Conservation (phyloP, 768 basidiomycete species). For the Hysterangium stoloniferum region DNA sequence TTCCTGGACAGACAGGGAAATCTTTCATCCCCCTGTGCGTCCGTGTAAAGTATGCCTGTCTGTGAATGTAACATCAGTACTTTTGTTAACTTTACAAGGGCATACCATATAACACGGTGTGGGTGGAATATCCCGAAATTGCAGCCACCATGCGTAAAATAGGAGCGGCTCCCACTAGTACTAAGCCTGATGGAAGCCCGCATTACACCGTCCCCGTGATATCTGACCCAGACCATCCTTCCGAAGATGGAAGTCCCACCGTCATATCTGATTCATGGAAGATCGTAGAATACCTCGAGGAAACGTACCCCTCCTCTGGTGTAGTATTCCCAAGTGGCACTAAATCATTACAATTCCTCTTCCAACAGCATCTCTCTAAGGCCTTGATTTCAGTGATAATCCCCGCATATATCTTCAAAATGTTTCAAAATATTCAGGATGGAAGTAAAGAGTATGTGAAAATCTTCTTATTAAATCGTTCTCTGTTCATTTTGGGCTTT, state of each 20-base stretch:
- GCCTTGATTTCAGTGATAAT: conserved; percentile 59
- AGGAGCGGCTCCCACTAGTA: conserved; percentile 24
- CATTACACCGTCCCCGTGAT: conserved; percentile 63
- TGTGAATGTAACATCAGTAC: too few relatives aligned
- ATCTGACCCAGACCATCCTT: conserved; percentile 40
- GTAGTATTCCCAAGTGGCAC: conserved; percentile 64
- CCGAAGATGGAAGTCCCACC: too few relatives aligned
- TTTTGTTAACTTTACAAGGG: too few relatives aligned
- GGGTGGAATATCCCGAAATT: conserved; percentile 65
- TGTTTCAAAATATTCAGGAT: conserved; percentile 58
- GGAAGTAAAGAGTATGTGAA: conserved; percentile 46
- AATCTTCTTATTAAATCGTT: too few relatives aligned
- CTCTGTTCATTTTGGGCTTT: too few relatives aligned
- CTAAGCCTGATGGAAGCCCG: conserved; percentile 21
- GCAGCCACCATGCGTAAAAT: conserved; percentile 40
- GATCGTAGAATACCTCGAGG: conserved; percentile 70
- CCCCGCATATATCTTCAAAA: conserved; percentile 64
- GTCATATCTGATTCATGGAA: conserved; percentile 52
- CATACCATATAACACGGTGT: conserved; percentile 58
- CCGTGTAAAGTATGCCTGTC: too few relatives aligned
- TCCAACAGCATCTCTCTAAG: too few relatives aligned
- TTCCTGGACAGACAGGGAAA: too few relatives aligned
- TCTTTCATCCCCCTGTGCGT: too few relatives aligned
- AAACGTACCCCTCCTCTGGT: conserved; percentile 54
- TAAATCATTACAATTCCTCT: conserved; percentile 53